These are phyloP conservation scores for Anethum foeniculum DNA, from an alignment of 140 eudicot species.

Conservation along the genomic window DNA sequence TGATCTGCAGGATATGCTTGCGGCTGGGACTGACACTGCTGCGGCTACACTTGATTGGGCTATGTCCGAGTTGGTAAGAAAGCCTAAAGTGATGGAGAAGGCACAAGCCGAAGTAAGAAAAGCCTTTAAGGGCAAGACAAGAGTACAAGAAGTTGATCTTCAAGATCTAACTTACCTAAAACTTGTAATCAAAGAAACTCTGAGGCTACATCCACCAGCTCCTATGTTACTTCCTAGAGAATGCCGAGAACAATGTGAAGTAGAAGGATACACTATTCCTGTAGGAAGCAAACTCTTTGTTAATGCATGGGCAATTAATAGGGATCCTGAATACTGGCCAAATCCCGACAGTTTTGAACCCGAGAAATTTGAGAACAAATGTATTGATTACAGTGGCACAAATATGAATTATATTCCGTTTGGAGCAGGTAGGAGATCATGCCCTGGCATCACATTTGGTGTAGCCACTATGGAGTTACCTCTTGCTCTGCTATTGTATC, in stretches of 20 bases:
- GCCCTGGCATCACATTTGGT: conserved; percentile 10
- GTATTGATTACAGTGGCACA: conserved; percentile 4
- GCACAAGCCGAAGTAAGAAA: conserved; percentile 4
- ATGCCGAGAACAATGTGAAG: conserved; percentile 4
- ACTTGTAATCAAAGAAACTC: conserved; percentile 4
- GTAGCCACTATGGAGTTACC: conserved; percentile 6
- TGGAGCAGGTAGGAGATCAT: conserved; percentile 14
- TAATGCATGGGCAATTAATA: conserved; percentile 1
- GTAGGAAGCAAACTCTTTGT: conserved; percentile 8
- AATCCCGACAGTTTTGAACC: conserved; percentile 2
- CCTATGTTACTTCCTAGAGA: conserved; percentile 9
- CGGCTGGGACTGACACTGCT: conserved; percentile 6
- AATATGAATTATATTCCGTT: conserved; percentile 5
- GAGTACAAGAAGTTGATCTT: background rate
- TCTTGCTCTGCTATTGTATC: conserved; percentile 8
- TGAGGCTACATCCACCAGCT: conserved; percentile 7
- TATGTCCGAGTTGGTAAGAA: conserved; percentile 7
- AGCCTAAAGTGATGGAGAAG: conserved; percentile 6
- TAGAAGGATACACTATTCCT: conserved; percentile 9
- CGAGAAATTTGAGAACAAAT: background rate
- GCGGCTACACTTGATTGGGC: conserved; percentile 6
- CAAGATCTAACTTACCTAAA: background rate
- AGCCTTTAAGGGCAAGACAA: background rate
- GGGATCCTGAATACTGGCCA: background rate
- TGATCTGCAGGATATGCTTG: conserved; percentile 10